These are phyloP conservation scores for Microsporum audouinii DNA, from an alignment of 2,329 filamentous ascomycete species.

Conservation along the genomic window DNA sequence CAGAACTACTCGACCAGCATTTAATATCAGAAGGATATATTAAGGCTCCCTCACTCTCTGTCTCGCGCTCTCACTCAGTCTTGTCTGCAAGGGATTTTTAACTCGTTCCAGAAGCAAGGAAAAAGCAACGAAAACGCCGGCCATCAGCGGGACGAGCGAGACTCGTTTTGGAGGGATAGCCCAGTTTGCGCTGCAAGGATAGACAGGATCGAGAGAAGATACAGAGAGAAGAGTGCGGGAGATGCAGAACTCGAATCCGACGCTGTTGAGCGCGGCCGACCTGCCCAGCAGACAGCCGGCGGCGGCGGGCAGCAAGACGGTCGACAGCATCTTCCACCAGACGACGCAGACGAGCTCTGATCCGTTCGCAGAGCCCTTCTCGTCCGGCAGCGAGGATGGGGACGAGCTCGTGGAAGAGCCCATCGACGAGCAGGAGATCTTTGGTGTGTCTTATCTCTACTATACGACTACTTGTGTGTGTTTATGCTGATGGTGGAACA, in stretches of 20 bases:
- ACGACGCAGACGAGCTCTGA: conserved; percentile 7
- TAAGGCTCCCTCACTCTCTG: too few relatives aligned
- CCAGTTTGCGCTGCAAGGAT: neutral
- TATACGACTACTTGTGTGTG: conserved; percentile 1
- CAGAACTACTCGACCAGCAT: too few relatives aligned
- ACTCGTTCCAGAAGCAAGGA: neutral
- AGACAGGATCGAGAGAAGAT: neutral
- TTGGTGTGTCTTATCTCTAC: conserved; percentile 45
- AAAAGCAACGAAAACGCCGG: neutral
- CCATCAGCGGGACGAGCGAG: neutral
- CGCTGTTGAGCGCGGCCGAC: conserved; percentile 76
- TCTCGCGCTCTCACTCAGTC: too few relatives aligned
- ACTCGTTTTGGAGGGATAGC: neutral
- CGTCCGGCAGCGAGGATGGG: neutral
- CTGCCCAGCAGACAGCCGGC: conserved; percentile 58
- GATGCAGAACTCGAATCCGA: conserved; percentile 70
- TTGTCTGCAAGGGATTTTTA: neutral
- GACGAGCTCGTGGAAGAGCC: conserved; percentile 57
- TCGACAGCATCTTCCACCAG: conserved; percentile 40
- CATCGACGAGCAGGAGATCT: conserved; percentile 96
- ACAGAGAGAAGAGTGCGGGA: neutral
- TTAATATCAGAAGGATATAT: too few relatives aligned
- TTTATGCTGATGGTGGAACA: conserved; percentile 25
- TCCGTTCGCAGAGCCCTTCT: conserved; percentile 27
- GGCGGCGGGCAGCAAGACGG: conserved; percentile 20